Base-by-base conservation (phyloP, 192 early-diverging fungal genomes). In the Linnemannia hyalina region DNA sequence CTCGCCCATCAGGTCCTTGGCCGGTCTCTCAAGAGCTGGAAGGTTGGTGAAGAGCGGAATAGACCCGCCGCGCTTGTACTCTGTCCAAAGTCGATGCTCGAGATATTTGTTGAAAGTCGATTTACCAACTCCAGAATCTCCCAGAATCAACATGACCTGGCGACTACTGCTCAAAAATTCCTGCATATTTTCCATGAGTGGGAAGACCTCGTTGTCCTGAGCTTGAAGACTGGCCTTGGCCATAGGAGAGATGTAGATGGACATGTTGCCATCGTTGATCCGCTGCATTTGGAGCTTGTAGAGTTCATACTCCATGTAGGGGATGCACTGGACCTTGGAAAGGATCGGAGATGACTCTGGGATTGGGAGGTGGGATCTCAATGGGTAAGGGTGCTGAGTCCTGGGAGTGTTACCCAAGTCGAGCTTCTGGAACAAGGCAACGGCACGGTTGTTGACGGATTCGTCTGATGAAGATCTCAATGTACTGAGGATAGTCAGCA, bases 121-220 rank as follows among this genome's bases (percentile, higher is more conserved):
- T 60, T 75, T 75, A 16, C 74, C 74, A 4, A 54, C 52, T n/a
- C 74, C 74, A 54, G 74, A 75, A n/a, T 75, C 74, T 1, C 74
- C 74, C 13, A 71, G 70, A 2, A 71, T 42, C 6, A 71, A 6
- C 38, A 71, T 42, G 9, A 71, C 70, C 35, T 44, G 70, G 0
- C 70, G 38, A 2, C 44, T 41, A 40, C 36, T 40, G 35, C 22
- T 8, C 36, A 75, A 18, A 18, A 75, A 75, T 0, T 75, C 74
- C 10, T 57, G 26, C 0, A 75, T 35, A 0, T 18, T 46, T 2
- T 52, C 54, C 49, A 36, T 46, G 6, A 75, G 20, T 3, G 74
- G 74, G 18, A 75, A n/a, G 0, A 23, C 20, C 11, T 60, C 32
- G 0, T 60, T 22, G 52, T 75, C 74, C 32, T 6, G 18, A 2